A percentile compares a stretch with the other conserved stretches of the same genome.
These are phyloP conservation scores for Amniculicola lignicola DNA, from an alignment of 495 filamentous ascomycete genomes.

Conservation along the genomic window DNA sequence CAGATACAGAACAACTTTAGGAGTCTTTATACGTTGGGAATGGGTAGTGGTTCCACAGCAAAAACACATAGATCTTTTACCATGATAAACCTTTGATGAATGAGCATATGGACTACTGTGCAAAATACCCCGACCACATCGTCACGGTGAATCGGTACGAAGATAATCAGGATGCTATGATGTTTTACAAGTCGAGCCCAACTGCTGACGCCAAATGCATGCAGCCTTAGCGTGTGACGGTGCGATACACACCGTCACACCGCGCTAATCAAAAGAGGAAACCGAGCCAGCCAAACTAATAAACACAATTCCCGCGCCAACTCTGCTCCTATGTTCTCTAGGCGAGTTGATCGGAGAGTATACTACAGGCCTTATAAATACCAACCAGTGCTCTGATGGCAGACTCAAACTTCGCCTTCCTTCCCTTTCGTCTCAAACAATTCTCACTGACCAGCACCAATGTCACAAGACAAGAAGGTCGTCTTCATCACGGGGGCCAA, in stretches of 20 bases:
- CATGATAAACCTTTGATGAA: neutral
- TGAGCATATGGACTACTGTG: neutral
- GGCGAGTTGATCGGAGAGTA: constrained; percentile 2
- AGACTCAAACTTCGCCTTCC: constrained; percentile 3
- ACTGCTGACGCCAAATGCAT: no score
- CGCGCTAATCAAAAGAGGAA: no score
- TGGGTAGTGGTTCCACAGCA: neutral
- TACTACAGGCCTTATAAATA: constrained; percentile 1
- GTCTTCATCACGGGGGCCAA: no score
- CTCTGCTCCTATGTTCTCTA: constrained; percentile 5
- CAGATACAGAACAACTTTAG: neutral
- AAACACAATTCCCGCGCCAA: no score
- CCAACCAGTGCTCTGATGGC: neutral
- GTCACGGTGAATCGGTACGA: neutral
- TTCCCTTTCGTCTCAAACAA: constrained; percentile 3
- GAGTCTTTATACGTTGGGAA: neutral
- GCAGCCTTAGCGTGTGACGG: no score
- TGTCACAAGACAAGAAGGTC: no score
- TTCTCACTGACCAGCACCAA: no score
- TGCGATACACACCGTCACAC: no score
- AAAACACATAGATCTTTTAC: neutral
- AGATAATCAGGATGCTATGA: neutral
- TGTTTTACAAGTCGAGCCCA: neutral
- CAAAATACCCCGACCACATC: neutral
- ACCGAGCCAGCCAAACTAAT: no score